phyloP scores from a whole-genome alignment of 2,329 filamentous ascomycete genomes.

The Neurospora sp. region DNA sequence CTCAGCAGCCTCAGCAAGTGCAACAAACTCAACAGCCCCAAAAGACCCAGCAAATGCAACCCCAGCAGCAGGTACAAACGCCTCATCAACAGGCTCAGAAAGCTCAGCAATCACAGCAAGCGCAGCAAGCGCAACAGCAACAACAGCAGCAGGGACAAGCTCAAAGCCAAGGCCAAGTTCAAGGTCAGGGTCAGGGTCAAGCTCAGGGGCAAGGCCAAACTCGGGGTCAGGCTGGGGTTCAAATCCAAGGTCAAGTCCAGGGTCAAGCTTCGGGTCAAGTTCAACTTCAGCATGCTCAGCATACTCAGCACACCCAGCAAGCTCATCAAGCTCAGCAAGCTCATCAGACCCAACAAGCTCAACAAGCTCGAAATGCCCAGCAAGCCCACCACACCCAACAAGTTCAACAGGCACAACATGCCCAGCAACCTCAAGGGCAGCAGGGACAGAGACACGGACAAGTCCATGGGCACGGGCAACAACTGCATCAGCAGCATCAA shows the following conservation, averaged over 20 bases:
- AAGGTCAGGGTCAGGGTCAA: background rate
- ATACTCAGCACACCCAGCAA: background rate
- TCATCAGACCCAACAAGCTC: background rate
- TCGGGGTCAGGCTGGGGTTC: background rate
- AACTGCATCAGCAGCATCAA: conserved; percentile 7
- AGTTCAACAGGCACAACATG: background rate
- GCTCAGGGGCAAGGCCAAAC: background rate
- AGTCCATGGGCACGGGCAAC: background rate
- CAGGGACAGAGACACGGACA: background rate
- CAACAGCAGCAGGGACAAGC: conserved; percentile 3
- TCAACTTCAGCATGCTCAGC: background rate
- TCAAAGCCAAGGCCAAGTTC: background rate
- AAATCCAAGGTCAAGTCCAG: background rate
- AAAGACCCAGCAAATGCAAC: background rate
- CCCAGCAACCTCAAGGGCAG: background rate
- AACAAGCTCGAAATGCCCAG: background rate
- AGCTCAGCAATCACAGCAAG: conserved; percentile 11
- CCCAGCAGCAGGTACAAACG: background rate
- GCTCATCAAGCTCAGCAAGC: background rate
- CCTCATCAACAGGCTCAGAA: conserved; percentile 1
- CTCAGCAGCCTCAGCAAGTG: background rate
- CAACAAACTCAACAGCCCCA: background rate
- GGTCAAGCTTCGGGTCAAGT: background rate
- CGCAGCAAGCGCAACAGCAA: conserved; percentile 18
- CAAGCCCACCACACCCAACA: background rate